These are phyloP conservation scores for Opeltia flavorubescens DNA, from an alignment of 495 filamentous ascomycete genomes.

Conservation along the genomic window DNA sequence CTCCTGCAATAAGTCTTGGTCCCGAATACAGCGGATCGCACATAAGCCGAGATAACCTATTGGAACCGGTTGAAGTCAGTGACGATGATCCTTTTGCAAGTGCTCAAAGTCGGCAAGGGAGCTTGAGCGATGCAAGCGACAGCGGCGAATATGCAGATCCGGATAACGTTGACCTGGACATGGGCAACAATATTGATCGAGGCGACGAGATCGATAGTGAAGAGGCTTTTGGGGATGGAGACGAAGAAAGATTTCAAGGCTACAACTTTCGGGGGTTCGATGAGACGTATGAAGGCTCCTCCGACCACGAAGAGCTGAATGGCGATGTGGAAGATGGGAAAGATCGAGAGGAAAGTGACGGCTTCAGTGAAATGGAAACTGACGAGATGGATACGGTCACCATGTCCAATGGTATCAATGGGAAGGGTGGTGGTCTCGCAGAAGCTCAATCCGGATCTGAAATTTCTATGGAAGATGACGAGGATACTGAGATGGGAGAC, in stretches of 20 bases:
- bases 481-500: slow-evolving; percentile 19
- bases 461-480: slow-evolving; percentile 15
- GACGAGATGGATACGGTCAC: slow-evolving; percentile 8
- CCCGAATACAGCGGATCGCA: slow-evolving; percentile 69
- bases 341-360: slow-evolving; percentile 12
- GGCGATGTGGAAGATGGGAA: not conserved
- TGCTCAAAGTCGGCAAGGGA: slow-evolving; percentile 12
- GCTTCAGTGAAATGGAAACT: slow-evolving; percentile 8
- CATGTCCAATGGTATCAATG: not conserved
- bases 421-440: not conserved
- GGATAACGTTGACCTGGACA: slow-evolving; percentile 14
- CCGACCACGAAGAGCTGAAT: slow-evolving; percentile 10
- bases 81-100: slow-evolving; percentile 23
- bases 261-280: slow-evolving; percentile 42
- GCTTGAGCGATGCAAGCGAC: slow-evolving; percentile 8
- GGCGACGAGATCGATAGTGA: slow-evolving; percentile 50
- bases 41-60: slow-evolving; percentile 59
- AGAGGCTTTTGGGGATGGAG: slow-evolving; percentile 43
- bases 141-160: slow-evolving; percentile 29
- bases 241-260: slow-evolving; percentile 41
- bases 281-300: not conserved
- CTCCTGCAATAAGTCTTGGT: slow-evolving; percentile 48
- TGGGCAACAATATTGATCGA: slow-evolving; percentile 15
- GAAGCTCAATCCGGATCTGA: slow-evolving; percentile 5
- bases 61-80: slow-evolving; percentile 21